Evolutionary conservation across 306 rosid species (phyloP).

Genomic region (Crotalaria pallida): DNA sequence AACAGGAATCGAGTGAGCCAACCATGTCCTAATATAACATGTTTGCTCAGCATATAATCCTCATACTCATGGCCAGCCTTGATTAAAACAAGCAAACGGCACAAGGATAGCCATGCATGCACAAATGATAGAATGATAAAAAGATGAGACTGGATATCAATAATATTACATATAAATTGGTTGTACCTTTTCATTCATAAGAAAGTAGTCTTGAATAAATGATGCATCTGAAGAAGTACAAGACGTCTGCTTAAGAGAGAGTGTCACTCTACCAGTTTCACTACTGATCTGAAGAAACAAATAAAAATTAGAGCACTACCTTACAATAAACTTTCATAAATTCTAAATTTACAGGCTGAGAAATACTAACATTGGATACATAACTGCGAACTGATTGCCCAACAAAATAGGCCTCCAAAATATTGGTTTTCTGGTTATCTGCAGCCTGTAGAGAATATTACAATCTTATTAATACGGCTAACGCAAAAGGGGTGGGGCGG

Average conservation of each 20-base stretch:
- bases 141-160: not conserved
- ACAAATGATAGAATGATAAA: not conserved
- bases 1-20: not conserved
- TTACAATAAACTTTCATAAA: not conserved
- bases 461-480: not conserved
- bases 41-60: not conserved
- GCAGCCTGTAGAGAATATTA: slow-evolving; percentile 45
- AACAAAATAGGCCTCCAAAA: slow-evolving; percentile 62
- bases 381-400: slow-evolving; percentile 94
- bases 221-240: slow-evolving; percentile 83
- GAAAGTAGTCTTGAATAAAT: slow-evolving; percentile 72
- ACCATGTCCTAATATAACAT: slow-evolving; percentile 7
- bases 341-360: not conserved
- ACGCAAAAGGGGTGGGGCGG: no score
- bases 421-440: slow-evolving; percentile 59
- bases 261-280: slow-evolving; percentile 65
- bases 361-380: slow-evolving; percentile 63
- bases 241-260: slow-evolving; percentile 71
- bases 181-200: slow-evolving; percentile 69
- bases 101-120: not conserved
- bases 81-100: not conserved
- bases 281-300: slow-evolving; percentile 42
- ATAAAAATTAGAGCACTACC: not conserved
- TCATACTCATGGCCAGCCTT: not conserved
- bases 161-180: not conserved